Conservation (phyloP, 257 asterid species). For the Jacaranda copaia region DNA sequence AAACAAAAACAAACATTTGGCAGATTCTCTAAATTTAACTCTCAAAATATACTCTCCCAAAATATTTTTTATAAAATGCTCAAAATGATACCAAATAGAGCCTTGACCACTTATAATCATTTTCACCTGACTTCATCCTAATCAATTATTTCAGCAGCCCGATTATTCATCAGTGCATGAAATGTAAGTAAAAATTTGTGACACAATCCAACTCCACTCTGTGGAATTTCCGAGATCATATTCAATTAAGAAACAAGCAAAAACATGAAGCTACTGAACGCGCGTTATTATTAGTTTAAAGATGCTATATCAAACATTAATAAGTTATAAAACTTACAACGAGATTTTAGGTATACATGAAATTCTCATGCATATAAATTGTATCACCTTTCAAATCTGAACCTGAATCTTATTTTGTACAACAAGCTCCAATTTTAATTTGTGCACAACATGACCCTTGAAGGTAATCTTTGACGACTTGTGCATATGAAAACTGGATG, state of each 20-base stretch:
- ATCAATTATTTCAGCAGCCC: no score
- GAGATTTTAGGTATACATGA: slow-evolving; percentile 7
- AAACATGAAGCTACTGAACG: no score
- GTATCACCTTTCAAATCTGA: neutral
- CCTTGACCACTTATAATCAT: no score
- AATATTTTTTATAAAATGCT: no score
- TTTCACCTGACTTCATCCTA: no score
- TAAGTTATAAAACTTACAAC: slow-evolving; percentile 15
- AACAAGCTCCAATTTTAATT: slow-evolving; percentile 26
- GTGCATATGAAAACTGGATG: slow-evolving; percentile 33
- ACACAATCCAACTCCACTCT: no score
- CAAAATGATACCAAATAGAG: no score
- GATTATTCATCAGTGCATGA: no score
- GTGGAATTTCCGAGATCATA: neutral
- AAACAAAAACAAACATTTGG: no score
- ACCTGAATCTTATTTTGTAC: slow-evolving; percentile 40
- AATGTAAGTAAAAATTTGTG: no score
- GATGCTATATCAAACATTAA: slow-evolving; percentile 1
- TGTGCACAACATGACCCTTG: slow-evolving; percentile 18
- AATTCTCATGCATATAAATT: neutral
- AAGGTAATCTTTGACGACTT: slow-evolving; percentile 18
- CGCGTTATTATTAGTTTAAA: neutral
- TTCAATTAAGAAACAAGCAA: neutral
- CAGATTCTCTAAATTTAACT: no score
- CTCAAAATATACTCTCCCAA: no score